These are phyloP conservation scores for Fraxinus greggii DNA, from an alignment of 305 asterid species.

Conservation along the genomic window DNA sequence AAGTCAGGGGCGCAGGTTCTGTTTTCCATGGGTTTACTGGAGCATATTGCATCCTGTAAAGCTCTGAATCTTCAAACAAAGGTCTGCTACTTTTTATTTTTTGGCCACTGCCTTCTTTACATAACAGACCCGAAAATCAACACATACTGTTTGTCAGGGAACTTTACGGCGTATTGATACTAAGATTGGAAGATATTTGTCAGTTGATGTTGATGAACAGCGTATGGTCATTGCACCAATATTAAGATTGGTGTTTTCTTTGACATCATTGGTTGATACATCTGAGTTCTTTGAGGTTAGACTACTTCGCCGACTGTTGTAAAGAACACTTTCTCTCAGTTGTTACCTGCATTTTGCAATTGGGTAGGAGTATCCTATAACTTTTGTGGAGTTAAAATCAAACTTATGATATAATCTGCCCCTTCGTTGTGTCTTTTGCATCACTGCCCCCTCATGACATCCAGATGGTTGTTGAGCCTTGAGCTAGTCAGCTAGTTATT, in stretches of 20 bases:
- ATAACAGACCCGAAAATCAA: constrained; percentile 13
- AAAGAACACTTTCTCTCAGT: neutral
- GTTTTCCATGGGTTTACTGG: constrained; percentile 84
- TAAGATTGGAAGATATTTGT: constrained; percentile 51
- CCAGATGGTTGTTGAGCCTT: neutral
- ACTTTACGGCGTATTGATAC: constrained; percentile 48
- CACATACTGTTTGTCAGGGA: constrained; percentile 47
- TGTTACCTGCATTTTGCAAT: constrained; percentile 3
- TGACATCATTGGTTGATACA: constrained; percentile 79
- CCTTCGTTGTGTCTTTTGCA: neutral
- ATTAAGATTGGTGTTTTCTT: constrained; percentile 70
- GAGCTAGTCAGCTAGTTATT: neutral
- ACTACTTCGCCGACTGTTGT: constrained; percentile 5
- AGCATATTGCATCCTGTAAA: constrained; percentile 72
- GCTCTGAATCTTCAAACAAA: constrained; percentile 69
- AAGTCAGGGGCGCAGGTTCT: constrained; percentile 83
- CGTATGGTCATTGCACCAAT: constrained; percentile 77
- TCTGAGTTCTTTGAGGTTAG: constrained; percentile 92
- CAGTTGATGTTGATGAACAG: constrained; percentile 67
- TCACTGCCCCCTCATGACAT: constrained; percentile 9
- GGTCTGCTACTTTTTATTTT: constrained; percentile 33
- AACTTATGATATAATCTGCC: neutral
- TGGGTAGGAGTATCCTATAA: neutral
- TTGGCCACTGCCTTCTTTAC: neutral
- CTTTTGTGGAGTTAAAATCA: neutral